Evolutionary conservation across 805 yeast genomes (phyloP), one percentile per base, ranked within the genome.

Genomic region (Ogataea methylovora): DNA sequence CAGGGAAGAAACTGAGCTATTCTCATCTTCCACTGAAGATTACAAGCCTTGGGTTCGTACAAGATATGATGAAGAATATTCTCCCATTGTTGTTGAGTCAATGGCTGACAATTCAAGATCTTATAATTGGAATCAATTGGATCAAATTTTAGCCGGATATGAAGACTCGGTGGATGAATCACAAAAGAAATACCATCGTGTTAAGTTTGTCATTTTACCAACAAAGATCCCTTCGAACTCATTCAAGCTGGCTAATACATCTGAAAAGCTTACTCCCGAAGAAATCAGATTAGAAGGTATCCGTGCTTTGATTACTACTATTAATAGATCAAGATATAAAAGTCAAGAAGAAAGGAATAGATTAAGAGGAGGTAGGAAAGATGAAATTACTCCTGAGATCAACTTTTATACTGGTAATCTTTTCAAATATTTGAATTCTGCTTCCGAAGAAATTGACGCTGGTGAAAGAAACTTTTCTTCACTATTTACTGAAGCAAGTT

Each of bases 211-310:
- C 3, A 67, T 92, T 3, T 61, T 88, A 33, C 96, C 97, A 0
- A 62, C 85, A 0, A 82, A 73, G n/a, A 65, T 79, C 14, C 80
- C 87, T 1, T 69, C 75, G 37, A 67, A 68, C 42, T 65, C 68
- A 38, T 59, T 42, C 58, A 52, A 51, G 8, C 33, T 56, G 6
- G 51, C 51, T 2, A 26, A 23, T 21, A 58, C 63, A 24, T 72
- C 69, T 41, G 95, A 85, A 45, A 67, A 69, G 18, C 61, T 88
- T 33, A 72, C 76, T 0, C 77, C 81, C 3, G 98, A 90, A 51
- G 97, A 90, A 56, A 72, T 83, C n/a, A 62, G 95, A 36, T 70
- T 90, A n/a, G 97, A 90, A 53, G 98, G 97, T 1, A 61, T 90
- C 15, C 64, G 90, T 29, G 75, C 77, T 30, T 59, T 84, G 40